Evolutionary conservation across 306 rosid genomes (phyloP), one percentile per base, ranked within the genome.

Genomic region (Boehmeria nivea): DNA sequence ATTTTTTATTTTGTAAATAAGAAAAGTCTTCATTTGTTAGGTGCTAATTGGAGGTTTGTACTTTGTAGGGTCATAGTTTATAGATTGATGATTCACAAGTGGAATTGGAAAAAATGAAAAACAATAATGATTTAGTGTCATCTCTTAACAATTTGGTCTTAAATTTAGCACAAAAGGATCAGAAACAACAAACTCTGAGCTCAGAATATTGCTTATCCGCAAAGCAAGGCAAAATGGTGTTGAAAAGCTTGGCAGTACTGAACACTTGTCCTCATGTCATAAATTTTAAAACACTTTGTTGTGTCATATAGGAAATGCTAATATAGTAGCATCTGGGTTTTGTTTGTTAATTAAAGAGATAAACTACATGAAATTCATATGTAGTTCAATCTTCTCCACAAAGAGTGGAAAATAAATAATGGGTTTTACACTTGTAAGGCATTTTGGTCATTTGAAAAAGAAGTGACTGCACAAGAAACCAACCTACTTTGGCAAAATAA

Each of bases 401-500:
- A 61, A 36, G 34, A 25, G 19, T 60, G 57, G 57, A 61, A 34
- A 14, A 17, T 23, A 5, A 40, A 11, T 40, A 31, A 31, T 31
- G 5, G 36, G 36, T 6, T 31, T 31, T 31, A 31, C 5, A 31
- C 9, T 10, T 31, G 5, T 36, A 0, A 9, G 47, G 26, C 25
- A 34, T 16, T 47, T 34, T n/a, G n/a, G n/a, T n/a, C n/a, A n/a
- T n/a, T n/a, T 44, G 54, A 52, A 45, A 28, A 6, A 11, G 43
- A 26, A 18, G 10, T 20, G 54, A 49, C 56, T 19, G 47, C 6
- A 20, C n/a, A 24, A 11, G 16, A 48, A 22, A 33, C 16, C 14
- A 46, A 34, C 23, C 24, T 39, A 37, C 25, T 65, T 40, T 64
- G 14, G 53, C 16, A 13, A 45, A 64, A 40, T 65, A 23, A 65